Base-by-base conservation (phyloP, 225 moss, liverwort and hornwort genomes). In the Pseudoscleropodium purum region DNA sequence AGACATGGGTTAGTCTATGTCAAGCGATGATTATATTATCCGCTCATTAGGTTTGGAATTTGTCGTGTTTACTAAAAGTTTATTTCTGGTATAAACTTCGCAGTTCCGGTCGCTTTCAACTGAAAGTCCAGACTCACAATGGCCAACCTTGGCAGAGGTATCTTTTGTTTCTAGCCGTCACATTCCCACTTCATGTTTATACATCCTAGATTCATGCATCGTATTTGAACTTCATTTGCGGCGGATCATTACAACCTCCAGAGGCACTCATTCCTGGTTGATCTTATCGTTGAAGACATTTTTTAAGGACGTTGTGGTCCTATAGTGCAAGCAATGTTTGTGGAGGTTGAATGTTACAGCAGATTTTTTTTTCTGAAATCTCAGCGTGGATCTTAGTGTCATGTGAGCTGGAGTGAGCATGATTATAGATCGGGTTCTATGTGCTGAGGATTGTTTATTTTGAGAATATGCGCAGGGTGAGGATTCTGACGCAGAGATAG, bases 61-160 rank as follows among this genome's bases (percentile, higher is more conserved):
- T 85, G 39, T 60, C 70, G n/a, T 54, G 39, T 49, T 31, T 82
- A 19, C 70, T 90, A 60, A 80, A 77, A 88, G 5, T 49, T 80
- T 56, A 63, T 34, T 65, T 70, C 70, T 91, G 91, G 59, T 87
- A 49, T n/a, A 57, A 54, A 49, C 56, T 84, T 89, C 45, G 86
- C 92, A 92, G 91, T 85, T 91, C 34, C 91, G 89, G 56, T 76
- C 92, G 67, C 70, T 91, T 33, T 91, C 92, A 84, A 80, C 86
- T 73, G 89, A 90, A 73, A 89, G 60, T 36, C 67, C 87, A 70
- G 86, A 87, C 51, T 84, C 90, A 74, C 89, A 90, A 62, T 84
- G 89, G 84, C 88, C 90, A 80, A 79, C 72, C n/a, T 75, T 89
- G 79, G 83, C 51, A 84, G 89, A 92, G 88, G 92, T 92, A 88